Evolutionary conservation across 306 rosid species (phyloP).

Genomic region (Gynostemma pentaphyllum): DNA sequence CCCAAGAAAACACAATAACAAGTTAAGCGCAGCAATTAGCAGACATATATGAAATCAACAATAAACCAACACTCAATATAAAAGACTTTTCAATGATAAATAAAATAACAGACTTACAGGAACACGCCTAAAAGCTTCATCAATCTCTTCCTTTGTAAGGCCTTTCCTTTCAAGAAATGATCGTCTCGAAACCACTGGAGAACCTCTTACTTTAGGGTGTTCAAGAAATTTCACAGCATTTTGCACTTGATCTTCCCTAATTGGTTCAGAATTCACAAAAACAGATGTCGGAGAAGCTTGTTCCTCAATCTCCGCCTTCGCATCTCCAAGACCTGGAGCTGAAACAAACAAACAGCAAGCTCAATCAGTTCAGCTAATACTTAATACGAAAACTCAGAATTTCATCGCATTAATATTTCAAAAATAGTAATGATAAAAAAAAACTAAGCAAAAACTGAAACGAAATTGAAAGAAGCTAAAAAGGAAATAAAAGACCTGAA

Average conservation of each 20-base stretch:
- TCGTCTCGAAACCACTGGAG: slow-evolving; percentile 74
- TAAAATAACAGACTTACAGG: slow-evolving; percentile 57
- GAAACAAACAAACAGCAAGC: neutral
- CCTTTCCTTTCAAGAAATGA: slow-evolving; percentile 93
- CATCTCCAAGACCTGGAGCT: slow-evolving; percentile 32
- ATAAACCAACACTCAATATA: neutral
- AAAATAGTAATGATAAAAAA: neutral
- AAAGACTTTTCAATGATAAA: neutral
- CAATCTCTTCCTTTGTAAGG: slow-evolving; percentile 95
- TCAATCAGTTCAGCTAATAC: neutral
- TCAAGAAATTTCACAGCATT: slow-evolving; percentile 88
- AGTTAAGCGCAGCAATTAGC: neutral
- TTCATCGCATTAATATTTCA: neutral
- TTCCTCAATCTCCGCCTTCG: slow-evolving; percentile 38
- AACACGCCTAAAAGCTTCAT: slow-evolving; percentile 84
- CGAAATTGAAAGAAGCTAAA: neutral
- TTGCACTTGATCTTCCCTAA: slow-evolving; percentile 91
- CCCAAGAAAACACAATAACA: slow-evolving; percentile 10
- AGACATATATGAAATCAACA: slow-evolving; percentile 2
- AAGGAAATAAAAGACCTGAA: slow-evolving; percentile 30
- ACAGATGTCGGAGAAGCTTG: slow-evolving; percentile 44
- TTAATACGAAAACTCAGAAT: neutral
- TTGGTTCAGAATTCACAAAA: slow-evolving; percentile 71
- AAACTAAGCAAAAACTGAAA: neutral
- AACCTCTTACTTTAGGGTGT: slow-evolving; percentile 84